Evolutionary conservation across 257 asterid species (phyloP).

Genomic region (Catharanthus roseus): DNA sequence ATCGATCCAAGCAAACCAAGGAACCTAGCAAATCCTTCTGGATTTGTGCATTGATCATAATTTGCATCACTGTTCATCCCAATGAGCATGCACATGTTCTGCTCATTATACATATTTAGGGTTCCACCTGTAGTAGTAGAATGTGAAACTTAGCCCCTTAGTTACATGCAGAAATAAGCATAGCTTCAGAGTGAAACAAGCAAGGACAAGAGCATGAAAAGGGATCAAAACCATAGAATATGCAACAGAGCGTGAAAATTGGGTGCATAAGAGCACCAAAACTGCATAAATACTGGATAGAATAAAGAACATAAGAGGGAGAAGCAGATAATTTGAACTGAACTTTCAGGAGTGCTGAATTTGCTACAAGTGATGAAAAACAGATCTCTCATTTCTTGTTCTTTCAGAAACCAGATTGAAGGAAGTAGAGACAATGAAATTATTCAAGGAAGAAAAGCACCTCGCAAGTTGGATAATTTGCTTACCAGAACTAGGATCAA

Average conservation of each 20-base stretch:
- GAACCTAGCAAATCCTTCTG: slow-evolving; percentile 82
- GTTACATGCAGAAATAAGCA: not conserved
- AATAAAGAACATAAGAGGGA: not conserved
- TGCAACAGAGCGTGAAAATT: slow-evolving; percentile 2
- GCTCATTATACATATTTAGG: slow-evolving; percentile 55
- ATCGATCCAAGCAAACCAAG: slow-evolving; percentile 85
- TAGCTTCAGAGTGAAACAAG: not conserved
- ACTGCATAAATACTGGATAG: not conserved
- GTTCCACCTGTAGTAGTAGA: slow-evolving; percentile 49
- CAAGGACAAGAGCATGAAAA: not conserved
- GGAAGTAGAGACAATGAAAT: not conserved
- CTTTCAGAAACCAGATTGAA: too few relatives aligned
- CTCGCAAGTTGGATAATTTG: slow-evolving; percentile 10
- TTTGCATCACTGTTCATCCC: slow-evolving; percentile 52
- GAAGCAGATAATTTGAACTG: not conserved
- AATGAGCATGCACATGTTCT: slow-evolving; percentile 54
- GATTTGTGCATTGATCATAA: slow-evolving; percentile 66
- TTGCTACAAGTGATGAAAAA: not conserved
- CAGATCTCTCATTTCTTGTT: not conserved
- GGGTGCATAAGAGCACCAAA: not conserved
- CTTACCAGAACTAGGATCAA: slow-evolving; percentile 52
- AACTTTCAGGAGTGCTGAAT: not conserved
- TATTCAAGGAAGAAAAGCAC: not conserved
- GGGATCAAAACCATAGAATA: not conserved
- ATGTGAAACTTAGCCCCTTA: not conserved